These are phyloP conservation scores for Escovopsis weberi DNA, from an alignment of 2,329 filamentous ascomycete genomes.

Conservation along the genomic window DNA sequence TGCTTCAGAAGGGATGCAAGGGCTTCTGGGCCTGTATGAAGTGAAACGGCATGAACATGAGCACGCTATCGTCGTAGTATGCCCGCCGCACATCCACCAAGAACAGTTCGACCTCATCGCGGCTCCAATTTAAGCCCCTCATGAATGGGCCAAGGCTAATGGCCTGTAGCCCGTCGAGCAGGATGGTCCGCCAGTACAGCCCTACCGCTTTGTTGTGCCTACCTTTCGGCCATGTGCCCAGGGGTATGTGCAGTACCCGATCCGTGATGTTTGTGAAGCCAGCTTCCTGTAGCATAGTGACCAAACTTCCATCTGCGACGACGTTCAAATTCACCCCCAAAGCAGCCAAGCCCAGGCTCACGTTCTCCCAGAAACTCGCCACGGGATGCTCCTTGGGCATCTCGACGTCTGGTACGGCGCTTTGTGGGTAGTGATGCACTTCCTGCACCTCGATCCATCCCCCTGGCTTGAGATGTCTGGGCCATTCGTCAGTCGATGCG, in stretches of 20 bases:
- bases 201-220: constrained; percentile 36
- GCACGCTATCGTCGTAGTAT: constrained; percentile 29
- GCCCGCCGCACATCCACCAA: constrained; percentile 32
- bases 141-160: constrained; percentile 39
- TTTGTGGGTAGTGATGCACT: constrained; percentile 34
- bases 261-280: constrained; percentile 39
- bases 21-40: constrained; percentile 41
- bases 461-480: constrained; percentile 35
- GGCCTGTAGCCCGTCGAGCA: constrained; percentile 35
- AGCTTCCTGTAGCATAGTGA: constrained; percentile 31
- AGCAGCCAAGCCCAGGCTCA: constrained; percentile 27
- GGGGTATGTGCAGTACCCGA: constrained; percentile 34
- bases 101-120: constrained; percentile 33
- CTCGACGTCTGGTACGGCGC: constrained; percentile 23
- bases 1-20: constrained; percentile 1
- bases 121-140: constrained; percentile 31
- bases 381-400: constrained; percentile 27
- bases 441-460: constrained; percentile 43
- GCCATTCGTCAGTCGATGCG: neutral
- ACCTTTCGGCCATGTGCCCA: constrained; percentile 40
- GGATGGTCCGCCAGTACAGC: constrained; percentile 34
- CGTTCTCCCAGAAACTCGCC: constrained; percentile 30
- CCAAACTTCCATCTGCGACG: constrained; percentile 25
- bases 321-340: constrained; percentile 34
- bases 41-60: constrained; percentile 41